Evolutionary conservation across 176 grass and related monocot genomes (phyloP), one percentile per base, ranked within the genome.

Genomic region (Bolboschoenus planiculmis): DNA sequence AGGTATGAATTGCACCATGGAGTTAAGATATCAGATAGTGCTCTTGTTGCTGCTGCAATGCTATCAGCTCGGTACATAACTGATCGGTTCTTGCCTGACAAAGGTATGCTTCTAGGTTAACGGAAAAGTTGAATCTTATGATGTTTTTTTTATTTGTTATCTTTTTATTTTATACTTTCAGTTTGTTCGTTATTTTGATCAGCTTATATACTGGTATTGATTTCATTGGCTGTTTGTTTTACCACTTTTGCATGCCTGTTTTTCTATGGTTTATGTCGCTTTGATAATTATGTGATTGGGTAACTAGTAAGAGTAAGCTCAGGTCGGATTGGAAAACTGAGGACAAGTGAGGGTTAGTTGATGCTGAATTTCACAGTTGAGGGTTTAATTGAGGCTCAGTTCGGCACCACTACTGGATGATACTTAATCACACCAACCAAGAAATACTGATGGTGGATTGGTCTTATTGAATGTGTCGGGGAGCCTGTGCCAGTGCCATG

Each of bases 31-130:
- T 98, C 92, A 76, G 92, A 98, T 56, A 48, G 92, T 84, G 92
- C 95, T 84, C 95, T 98, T 87, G 92, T 98, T 78, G 85, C 95
- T 84, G 92, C 90, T 58, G 90, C 92, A 61, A 79, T 94, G 80
- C 62, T 98, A 74, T 94, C 92, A 75, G 80, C 94, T 89, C 88
- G 95, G 35, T 98, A 98, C 77, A 98, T 98, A 63, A 98, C 95
- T 50, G 95, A 85, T 53, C 90, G 95, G 0, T 94, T 97, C 88
- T 91, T 98, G 75, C 95, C 95, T 56, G 92, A 98, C 78, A 98
- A 98, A 94, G 92, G 95, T 98, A 85, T 42, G 44, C 21, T 60
- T n/a, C 29, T 78, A 27, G 48, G 50, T 8, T 54, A 85, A 67
- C 39, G 7, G 26, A 30, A 75, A 75, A 51, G 2, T 2, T 67